A percentile compares a stretch with the other conserved stretches of the same genome.
phyloP scores from a whole-genome alignment of 1,284 basidiomycete species.

The Lignosus rhinocerotis region DNA sequence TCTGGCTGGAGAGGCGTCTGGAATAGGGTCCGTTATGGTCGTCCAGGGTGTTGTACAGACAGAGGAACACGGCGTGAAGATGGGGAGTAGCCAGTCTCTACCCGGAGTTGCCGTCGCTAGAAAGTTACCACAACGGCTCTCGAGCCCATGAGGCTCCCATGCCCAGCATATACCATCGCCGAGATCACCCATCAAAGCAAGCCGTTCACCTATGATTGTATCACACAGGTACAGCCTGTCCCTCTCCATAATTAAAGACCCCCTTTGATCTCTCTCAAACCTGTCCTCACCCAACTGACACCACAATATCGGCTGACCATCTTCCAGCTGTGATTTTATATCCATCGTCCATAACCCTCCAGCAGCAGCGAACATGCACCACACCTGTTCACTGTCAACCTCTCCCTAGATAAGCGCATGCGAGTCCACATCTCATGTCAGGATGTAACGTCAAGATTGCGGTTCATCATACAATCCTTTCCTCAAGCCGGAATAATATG shows the following conservation, averaged over 20 bases:
- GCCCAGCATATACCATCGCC: conserved; percentile 14
- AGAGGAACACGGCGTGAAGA: conserved; percentile 22
- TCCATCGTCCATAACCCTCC: background rate
- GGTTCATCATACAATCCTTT: background rate
- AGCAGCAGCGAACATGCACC: background rate
- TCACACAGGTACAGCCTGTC: conserved; percentile 20
- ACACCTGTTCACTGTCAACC: background rate
- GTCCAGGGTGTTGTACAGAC: conserved; percentile 19
- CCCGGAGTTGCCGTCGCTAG: conserved; percentile 20
- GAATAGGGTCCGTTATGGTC: conserved; percentile 7
- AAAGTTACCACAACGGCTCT: conserved; percentile 18
- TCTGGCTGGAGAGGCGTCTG: conserved; percentile 9
- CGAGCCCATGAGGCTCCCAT: conserved; percentile 21
- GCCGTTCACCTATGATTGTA: conserved; percentile 19
- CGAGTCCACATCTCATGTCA: conserved; percentile 18
- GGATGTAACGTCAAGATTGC: conserved; percentile 13
- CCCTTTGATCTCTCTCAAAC: background rate
- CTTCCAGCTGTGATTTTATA: background rate
- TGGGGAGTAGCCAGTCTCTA: conserved; percentile 10
- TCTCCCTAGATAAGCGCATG: conserved; percentile 10
- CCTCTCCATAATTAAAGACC: conserved; percentile 11
- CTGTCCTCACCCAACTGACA: background rate
- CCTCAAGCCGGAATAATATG: background rate
- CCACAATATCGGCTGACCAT: too few species aligned
- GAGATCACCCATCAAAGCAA: conserved; percentile 22